Base-by-base conservation (phyloP, 208 protist genomes). In the Leishmania lainsoni region DNA sequence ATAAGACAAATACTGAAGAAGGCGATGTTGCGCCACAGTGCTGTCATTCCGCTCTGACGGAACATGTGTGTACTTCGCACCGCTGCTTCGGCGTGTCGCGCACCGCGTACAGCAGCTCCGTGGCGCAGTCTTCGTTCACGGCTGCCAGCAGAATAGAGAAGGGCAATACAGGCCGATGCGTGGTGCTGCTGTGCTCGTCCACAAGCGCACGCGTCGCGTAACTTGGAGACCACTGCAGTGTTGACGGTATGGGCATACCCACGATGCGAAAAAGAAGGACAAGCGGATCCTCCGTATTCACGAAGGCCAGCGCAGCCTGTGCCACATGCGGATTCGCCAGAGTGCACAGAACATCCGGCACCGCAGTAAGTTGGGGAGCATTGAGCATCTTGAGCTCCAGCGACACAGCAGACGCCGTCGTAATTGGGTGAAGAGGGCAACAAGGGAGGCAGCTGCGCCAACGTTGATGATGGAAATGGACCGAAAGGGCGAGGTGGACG, bases 81-180 rank as follows among this genome's bases (percentile, higher is more conserved):
- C 35, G 35, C 35, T 39, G 35, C 35, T 1, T 39, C 35, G 0
- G 42, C 42, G 42, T 45, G 35, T 87, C 80, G 35, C 87, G 73
- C 35, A 95, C 76, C 35, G 84, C 88, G 83, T 87, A 92, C 35
- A 95, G 79, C 42, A 95, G 79, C 75, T 95, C 92, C 26, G 85
- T 81, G 17, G 54, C 80, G 75, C 90, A 93, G 83, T 95, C 92
- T n/a, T 87, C 92, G 75, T 93, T 87, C 6, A 95, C 84, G 58
- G 93, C 92, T 1, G 83, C 88, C 39, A 86, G 61, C 20, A 77
- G 54, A 22, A 95, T 63, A 42, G 88, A 89, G 4, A 91, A 79
- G 5, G 83, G 83, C 54, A 83, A 35, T 73, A 86, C 69, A 32
- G 26, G 66, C 0, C 83, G 78, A 8, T 42, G 39, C 5, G 69